phyloP scores from a whole-genome alignment of 2,329 filamentous ascomycete species.

The Ceratocystis cacaofunesta region DNA sequence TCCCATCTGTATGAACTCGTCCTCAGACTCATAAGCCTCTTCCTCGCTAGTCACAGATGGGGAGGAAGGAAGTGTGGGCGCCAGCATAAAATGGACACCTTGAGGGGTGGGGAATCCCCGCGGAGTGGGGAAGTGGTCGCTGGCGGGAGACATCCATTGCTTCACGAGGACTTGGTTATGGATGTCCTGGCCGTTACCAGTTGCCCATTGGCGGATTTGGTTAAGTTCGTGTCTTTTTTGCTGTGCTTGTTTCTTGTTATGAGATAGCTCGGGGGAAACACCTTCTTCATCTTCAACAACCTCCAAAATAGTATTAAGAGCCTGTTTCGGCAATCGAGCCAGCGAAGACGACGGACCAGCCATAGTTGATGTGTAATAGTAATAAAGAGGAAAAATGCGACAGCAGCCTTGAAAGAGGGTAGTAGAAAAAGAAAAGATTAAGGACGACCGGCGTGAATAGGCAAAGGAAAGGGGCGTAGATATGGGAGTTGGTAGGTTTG shows the following conservation, averaged over 20 bases:
- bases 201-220: constrained; percentile 1
- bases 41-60: constrained; percentile 41
- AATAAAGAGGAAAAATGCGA: constrained; percentile 21
- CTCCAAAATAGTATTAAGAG: constrained; percentile 53
- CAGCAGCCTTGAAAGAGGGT: neutral
- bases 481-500: neutral
- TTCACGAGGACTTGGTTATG: constrained; percentile 35
- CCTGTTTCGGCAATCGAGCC: constrained; percentile 35
- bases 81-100: constrained; percentile 49
- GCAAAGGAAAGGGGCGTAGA: constrained; percentile 5
- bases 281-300: constrained; percentile 27
- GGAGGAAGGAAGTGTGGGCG: constrained; percentile 46
- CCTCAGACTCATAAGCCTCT: constrained; percentile 19
- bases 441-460: constrained; percentile 6
- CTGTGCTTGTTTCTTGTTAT: neutral
- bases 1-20: constrained; percentile 2
- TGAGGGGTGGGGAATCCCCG: constrained; percentile 51
- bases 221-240: neutral
- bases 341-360: constrained; percentile 31
- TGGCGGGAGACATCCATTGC: constrained; percentile 44
- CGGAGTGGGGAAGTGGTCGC: constrained; percentile 44
- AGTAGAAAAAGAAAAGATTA: constrained; percentile 5
- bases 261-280: neutral
- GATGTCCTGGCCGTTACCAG: constrained; percentile 8
- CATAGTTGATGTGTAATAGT: neutral